Base-by-base conservation (phyloP, 169 alveolate species). In the Plasmodium billcollinsi region DNA sequence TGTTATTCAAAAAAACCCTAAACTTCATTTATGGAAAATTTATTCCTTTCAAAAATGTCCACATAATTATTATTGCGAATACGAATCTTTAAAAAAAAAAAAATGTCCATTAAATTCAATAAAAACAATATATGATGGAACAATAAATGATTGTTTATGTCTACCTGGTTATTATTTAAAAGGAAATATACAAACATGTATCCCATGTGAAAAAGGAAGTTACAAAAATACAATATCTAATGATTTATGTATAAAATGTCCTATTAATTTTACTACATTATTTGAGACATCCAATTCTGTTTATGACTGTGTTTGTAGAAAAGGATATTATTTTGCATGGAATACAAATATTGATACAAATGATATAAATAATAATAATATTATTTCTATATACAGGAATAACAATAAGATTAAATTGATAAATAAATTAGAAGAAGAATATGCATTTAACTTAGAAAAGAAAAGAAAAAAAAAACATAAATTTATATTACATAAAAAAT, bases 241-340 rank as follows among this genome's bases (percentile, higher is more conserved):
- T 76, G 71, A 52, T 9, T 14, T 74, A 15, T 94, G 96, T 69
- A 4, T 29, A 11, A 71, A 92, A 15, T 94, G 96, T 47, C 96
- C 96, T 24, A 90, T 89, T 5, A 90, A 74, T 76, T 89, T 94
- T 73, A 86, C 93, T 45, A 94, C 96, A 1, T 59, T 72, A 33
- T 54, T 72, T 14, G 90, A 75, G 43, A 93, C 92, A 6, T 88
- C 96, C 9, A 92, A 29, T 75, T 74, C 90, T 52, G 52, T 89
- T n/a, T 85, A 95, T 26, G 95, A 93, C 59, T 94, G 96, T 66
- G 94, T 94, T 24, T 94, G 96, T 76, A 85, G 92, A 47, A 94
- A 92, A n/a, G 95, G 95, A n/a, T 80, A 94, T 78, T 94, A 91
- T 56, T 83, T 83, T 83, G 15, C 29, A 11, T 73, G 85, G 29